Evolutionary conservation across 1,139 yeast genomes (phyloP).

Genomic region (Kodamaea arcana): DNA sequence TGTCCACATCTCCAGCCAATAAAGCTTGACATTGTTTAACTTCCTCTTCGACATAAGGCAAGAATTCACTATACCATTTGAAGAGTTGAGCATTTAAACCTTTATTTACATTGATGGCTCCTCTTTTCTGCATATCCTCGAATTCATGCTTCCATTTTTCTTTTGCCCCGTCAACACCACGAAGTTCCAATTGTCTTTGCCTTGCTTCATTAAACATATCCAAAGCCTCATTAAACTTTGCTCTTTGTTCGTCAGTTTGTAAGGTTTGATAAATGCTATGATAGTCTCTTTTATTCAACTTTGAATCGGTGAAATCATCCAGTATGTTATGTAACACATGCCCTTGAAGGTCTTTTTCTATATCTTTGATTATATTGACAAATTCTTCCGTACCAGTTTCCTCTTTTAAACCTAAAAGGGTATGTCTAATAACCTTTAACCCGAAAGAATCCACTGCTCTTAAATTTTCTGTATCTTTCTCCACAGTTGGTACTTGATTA

Average conservation of each 20-base stretch:
- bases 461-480: slow-evolving; percentile 56
- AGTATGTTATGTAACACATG: slow-evolving; percentile 16
- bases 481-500: slow-evolving; percentile 28
- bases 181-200: slow-evolving; percentile 69
- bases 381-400: slow-evolving; percentile 22
- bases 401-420: slow-evolving; percentile 60
- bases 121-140: slow-evolving; percentile 64
- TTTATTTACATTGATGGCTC: slow-evolving; percentile 53
- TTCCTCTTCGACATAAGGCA: slow-evolving; percentile 67
- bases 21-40: slow-evolving; percentile 45
- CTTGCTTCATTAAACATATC: slow-evolving; percentile 70
- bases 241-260: slow-evolving; percentile 48
- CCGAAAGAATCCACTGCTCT: slow-evolving; percentile 76
- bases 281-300: slow-evolving; percentile 50
- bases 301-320: slow-evolving; percentile 28
- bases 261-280: slow-evolving; percentile 58
- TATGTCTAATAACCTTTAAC: slow-evolving; percentile 73
- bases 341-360: slow-evolving; percentile 21
- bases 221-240: slow-evolving; percentile 57
- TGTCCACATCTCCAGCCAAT: slow-evolving; percentile 15
- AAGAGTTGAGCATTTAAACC: slow-evolving; percentile 71
- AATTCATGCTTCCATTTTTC: slow-evolving; percentile 85
- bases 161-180: slow-evolving; percentile 80
- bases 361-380: slow-evolving; percentile 31
- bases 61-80: slow-evolving; percentile 70